A percentile compares a stretch with the other conserved stretches of the same genome.
Evolutionary conservation across 352 stramenopile species (phyloP).

Genomic region (Phytopythium oedochilum): DNA sequence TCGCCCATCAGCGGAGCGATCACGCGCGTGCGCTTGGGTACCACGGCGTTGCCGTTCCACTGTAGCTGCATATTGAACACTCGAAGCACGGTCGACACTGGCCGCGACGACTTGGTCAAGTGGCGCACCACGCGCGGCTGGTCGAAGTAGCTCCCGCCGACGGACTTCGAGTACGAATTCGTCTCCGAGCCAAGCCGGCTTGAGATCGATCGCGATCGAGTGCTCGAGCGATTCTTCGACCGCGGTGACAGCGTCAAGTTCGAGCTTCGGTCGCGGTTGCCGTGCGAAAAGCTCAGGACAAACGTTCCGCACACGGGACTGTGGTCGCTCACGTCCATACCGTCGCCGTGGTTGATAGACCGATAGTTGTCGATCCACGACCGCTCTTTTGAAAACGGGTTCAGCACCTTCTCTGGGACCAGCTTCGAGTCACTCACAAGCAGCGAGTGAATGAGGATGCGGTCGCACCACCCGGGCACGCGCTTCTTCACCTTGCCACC

Average conservation of each 20-base stretch:
- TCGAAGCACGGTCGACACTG: constrained; percentile 62
- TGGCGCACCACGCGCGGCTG: constrained; percentile 64
- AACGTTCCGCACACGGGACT: constrained; percentile 77
- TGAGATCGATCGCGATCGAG: constrained; percentile 45
- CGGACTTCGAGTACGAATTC: constrained; percentile 21
- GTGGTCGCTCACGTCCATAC: constrained; percentile 83
- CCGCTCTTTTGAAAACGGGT: constrained; percentile 33
- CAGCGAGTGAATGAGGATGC: constrained; percentile 82
- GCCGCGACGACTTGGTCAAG: constrained; percentile 44
- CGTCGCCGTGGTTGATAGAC: constrained; percentile 73
- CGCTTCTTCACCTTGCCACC: constrained; percentile 87
- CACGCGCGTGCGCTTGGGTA: constrained; percentile 74
- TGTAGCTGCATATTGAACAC: constrained; percentile 76
- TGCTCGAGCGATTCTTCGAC: constrained; percentile 15
- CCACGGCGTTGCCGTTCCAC: constrained; percentile 66
- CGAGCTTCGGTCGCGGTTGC: constrained; percentile 5
- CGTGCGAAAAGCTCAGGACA: constrained; percentile 61
- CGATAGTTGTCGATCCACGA: constrained; percentile 75
- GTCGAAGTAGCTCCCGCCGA: constrained; percentile 71
- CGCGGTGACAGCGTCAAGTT: constrained; percentile 9
- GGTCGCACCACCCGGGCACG: constrained; percentile 85
- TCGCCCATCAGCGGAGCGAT: constrained; percentile 75
- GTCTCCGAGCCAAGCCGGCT: constrained; percentile 14
- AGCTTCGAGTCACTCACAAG: constrained; percentile 76
- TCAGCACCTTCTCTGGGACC: constrained; percentile 69